Evolutionary conservation across 352 stramenopile species (phyloP).

Genomic region (Sclerospora graminicola): DNA sequence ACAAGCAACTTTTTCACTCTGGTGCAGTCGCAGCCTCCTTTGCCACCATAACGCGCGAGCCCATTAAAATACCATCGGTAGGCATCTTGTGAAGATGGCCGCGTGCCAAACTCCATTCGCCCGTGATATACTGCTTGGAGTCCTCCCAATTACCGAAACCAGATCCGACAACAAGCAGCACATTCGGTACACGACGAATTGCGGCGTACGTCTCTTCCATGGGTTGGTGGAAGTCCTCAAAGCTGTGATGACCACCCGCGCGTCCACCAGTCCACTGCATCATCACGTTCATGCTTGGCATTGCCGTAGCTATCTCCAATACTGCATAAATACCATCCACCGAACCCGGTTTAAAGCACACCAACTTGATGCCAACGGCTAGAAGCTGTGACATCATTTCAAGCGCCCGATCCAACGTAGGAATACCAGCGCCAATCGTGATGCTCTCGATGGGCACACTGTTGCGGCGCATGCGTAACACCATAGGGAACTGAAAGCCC

Average conservation of each 20-base stretch:
- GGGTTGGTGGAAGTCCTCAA: constrained; percentile 81
- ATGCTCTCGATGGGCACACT: constrained; percentile 82
- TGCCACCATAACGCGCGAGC: constrained; percentile 78
- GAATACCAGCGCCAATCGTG: constrained; percentile 79
- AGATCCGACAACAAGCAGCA: constrained; percentile 80
- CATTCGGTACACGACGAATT: constrained; percentile 67
- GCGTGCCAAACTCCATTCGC: constrained; percentile 64
- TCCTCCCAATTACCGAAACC: constrained; percentile 82
- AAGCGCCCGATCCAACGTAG: constrained; percentile 63
- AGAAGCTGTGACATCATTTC: constrained; percentile 71
- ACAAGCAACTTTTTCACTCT: constrained; percentile 83
- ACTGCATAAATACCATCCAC: constrained; percentile 66
- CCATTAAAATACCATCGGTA: constrained; percentile 70
- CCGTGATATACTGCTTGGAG: constrained; percentile 70
- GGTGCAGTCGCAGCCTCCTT: constrained; percentile 79
- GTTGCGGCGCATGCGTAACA: constrained; percentile 67
- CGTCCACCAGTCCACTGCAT: constrained; percentile 83
- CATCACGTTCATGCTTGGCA: constrained; percentile 68
- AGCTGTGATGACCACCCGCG: constrained; percentile 81
- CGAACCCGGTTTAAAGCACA: constrained; percentile 81
- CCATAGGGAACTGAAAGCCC: constrained; percentile 86
- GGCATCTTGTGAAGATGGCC: constrained; percentile 60
- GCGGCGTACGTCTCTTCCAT: constrained; percentile 63
- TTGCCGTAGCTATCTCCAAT: constrained; percentile 55
- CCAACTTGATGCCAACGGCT: constrained; percentile 55